Percentiles rank a stretch among this genome's conserved stretches.
These are phyloP conservation scores for Aspergillus fijiensis DNA, from an alignment of 2,329 filamentous ascomycete genomes.

Conservation along the genomic window DNA sequence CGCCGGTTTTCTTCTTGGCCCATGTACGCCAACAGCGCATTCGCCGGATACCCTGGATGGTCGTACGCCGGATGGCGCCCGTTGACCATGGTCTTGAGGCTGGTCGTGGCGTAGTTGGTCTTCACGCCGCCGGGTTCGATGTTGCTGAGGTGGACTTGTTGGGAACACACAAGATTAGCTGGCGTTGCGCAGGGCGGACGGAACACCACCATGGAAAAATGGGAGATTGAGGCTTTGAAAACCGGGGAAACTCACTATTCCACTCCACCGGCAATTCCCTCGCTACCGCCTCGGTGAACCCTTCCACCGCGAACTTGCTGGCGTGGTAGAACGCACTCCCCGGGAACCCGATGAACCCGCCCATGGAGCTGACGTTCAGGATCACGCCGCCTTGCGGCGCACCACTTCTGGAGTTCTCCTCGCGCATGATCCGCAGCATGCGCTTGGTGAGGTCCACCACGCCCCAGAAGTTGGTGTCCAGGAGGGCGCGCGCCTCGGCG, in stretches of 20 bases:
- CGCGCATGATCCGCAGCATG: conserved; percentile 4
- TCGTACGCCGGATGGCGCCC: conserved; percentile 7
- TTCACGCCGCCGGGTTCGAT: conserved; percentile 42
- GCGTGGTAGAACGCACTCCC: conserved; percentile 22
- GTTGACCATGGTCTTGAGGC: conserved; percentile 1
- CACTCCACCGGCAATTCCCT: conserved; percentile 21
- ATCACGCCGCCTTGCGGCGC: conserved; percentile 16
- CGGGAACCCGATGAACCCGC: conserved; percentile 20
- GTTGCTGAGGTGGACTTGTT: conserved; percentile 2
- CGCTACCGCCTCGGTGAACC: conserved; percentile 23
- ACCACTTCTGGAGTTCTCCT: conserved; percentile 31
- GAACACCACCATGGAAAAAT: no score
- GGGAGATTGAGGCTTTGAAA: no score
- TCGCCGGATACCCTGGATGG: neutral
- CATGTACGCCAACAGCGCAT: neutral
- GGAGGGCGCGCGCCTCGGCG: conserved; percentile 12
- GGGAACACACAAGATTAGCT: neutral
- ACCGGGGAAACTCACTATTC: conserved; percentile 35
- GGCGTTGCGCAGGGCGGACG: no score
- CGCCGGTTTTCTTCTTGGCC: neutral
- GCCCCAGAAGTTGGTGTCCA: conserved; percentile 23
- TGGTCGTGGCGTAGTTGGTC: conserved; percentile 36
- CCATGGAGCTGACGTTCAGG: conserved; percentile 23
- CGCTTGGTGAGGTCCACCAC: conserved; percentile 2
- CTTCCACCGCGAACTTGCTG: conserved; percentile 27